Base-by-base conservation (phyloP, 2,329 filamentous ascomycete genomes). In the Cytospora mali region DNA sequence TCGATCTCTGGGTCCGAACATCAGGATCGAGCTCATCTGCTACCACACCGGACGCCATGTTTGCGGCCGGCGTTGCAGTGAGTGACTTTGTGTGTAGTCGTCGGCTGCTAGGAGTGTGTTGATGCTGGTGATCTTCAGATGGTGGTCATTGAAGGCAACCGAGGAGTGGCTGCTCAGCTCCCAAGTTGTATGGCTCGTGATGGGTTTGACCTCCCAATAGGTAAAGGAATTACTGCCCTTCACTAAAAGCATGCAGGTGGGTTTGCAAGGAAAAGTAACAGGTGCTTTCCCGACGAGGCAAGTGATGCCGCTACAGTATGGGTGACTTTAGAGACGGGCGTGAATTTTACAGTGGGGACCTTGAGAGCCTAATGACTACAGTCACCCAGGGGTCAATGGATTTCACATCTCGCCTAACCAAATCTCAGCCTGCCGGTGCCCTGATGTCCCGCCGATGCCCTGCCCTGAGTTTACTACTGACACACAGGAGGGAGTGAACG, bases 41-140 rank as follows among this genome's bases (percentile, higher is more conserved):
- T 29, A 62, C 59, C 25, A 67, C 66, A 18, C 68, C 61, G n/a
- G 67, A 61, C 13, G 67, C 58, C 69, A 70, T 71, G 25, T 35
- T 62, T 23, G 57, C 54, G 39, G 49, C 35, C 31, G n/a, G 16
- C 29, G 25, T 35, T 31, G 51, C 50, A 46, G 50, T 21, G 28
- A 33, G 18, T 16, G 39, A 42, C 33, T 51, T 29, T 27, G 27
- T 33, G 14, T 48, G 13, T n/a, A n/a, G 52, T 35, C 13, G 42
- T 28, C 28, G 23, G 42, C n/a, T 9, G 42, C 42, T 46, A 10
- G 42, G 18, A 11, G n/a, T 4, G 42, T 46, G n/a, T 46, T 23
- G 42, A 21, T 23, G 42, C 4, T 46, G 21, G n/a, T 23, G n/a
- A 23, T 46, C n/a, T 21, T 46, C 42, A 46, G n/a, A 23, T 10